Evolutionary conservation across 2,329 filamentous ascomycete genomes (phyloP).

Genomic region (Penicillium sp.): DNA sequence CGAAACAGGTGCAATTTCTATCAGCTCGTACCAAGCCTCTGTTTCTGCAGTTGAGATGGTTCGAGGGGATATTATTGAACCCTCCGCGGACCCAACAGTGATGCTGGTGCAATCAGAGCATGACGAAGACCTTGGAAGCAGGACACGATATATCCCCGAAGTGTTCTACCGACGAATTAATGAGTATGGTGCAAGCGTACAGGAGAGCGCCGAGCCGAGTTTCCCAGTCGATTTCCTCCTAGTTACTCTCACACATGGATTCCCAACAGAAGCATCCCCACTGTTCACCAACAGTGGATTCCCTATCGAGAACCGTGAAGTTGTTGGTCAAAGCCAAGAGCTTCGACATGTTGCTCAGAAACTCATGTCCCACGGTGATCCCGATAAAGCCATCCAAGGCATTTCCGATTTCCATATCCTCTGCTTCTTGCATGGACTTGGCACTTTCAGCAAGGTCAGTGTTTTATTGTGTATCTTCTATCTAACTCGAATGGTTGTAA

Average conservation of each 20-base stretch:
- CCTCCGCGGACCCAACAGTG: conserved; percentile 84
- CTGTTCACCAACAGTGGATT: conserved; percentile 72
- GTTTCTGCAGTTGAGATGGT: conserved; percentile 98
- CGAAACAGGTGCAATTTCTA: conserved; percentile 79
- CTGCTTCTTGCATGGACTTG: conserved; percentile 78
- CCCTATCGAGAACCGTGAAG: conserved; percentile 86
- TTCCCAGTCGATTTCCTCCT: conserved; percentile 97
- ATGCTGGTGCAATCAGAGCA: conserved; percentile 95
- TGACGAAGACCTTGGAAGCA: conserved; percentile 67
- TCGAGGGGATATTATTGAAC: conserved; percentile 87
- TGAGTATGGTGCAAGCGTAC: conserved; percentile 93
- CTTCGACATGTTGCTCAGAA: conserved; percentile 66
- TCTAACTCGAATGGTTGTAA: conserved; percentile 7
- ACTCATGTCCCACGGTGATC: conserved; percentile 64
- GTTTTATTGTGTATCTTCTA: neutral
- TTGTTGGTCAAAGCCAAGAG: conserved; percentile 83
- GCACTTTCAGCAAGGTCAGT: conserved; percentile 79
- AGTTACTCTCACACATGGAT: conserved; percentile 93
- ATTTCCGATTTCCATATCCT: conserved; percentile 94
- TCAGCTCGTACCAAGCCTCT: conserved; percentile 91
- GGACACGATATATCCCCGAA: conserved; percentile 88
- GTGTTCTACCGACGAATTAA: conserved; percentile 96
- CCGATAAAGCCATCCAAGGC: conserved; percentile 61
- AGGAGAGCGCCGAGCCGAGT: conserved; percentile 92
- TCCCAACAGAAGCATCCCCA: conserved; percentile 77